Evolutionary conservation across 2,329 filamentous ascomycete species (phyloP).

Genomic region (Cladosporium sp.): DNA sequence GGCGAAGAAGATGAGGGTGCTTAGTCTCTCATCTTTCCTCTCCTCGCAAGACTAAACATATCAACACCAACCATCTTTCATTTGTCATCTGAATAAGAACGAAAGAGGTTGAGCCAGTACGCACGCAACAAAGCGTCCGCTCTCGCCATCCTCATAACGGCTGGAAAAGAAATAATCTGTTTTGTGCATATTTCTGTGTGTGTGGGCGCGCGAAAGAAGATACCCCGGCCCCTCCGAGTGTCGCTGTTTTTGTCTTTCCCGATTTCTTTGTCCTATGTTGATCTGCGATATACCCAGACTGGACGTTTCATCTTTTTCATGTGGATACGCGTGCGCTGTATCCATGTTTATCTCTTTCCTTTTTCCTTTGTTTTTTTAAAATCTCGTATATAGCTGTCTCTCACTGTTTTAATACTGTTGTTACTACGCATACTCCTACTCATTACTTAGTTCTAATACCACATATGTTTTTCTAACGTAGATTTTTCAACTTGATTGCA

Average conservation of each 20-base stretch:
- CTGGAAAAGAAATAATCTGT: background rate
- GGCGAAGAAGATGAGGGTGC: conserved; percentile 12
- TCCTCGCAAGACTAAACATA: background rate
- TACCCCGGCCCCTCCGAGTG: conserved; percentile 1
- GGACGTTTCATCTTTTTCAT: conserved; percentile 7
- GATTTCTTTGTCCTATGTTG: conserved; percentile 3
- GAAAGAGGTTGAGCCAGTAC: background rate
- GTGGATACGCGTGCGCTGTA: background rate
- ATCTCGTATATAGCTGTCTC: conserved; percentile 2
- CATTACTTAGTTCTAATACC: conserved; percentile 1
- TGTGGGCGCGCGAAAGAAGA: conserved; percentile 5
- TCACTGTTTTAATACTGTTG: background rate
- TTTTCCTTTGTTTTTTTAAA: conserved; percentile 2
- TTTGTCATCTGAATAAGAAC: conserved; percentile 9
- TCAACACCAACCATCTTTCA: background rate
- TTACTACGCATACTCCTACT: background rate
- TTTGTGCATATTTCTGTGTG: conserved; percentile 6
- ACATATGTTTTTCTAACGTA: background rate
- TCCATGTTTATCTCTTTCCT: background rate
- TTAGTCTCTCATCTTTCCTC: background rate
- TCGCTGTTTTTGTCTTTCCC: background rate
- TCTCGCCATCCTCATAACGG: background rate
- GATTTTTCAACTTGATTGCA: too few relatives aligned
- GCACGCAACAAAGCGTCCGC: background rate
- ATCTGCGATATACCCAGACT: conserved; percentile 19